Conservation (phyloP, 148 eudicot species). For the Rhododendron kiyosumense region DNA sequence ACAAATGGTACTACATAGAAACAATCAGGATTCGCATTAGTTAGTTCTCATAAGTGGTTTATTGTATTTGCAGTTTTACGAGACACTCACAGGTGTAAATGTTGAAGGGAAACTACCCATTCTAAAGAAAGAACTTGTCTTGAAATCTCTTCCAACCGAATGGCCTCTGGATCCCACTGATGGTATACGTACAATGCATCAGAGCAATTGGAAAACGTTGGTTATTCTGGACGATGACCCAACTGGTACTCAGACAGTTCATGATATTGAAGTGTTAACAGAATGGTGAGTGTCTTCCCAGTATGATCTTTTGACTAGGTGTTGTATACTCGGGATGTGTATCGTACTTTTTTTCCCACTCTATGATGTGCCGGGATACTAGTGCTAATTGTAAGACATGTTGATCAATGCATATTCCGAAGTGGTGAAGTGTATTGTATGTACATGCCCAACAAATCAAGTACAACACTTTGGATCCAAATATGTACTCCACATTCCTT, state of each 20-base stretch:
- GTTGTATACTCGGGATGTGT: not conserved
- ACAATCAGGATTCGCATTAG: not conserved
- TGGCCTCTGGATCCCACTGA: slow-evolving; percentile 73
- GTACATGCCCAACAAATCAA: not conserved
- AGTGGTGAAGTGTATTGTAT: not conserved
- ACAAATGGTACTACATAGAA: not conserved
- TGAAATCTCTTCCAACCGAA: slow-evolving; percentile 75
- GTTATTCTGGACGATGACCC: slow-evolving; percentile 99
- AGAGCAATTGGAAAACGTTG: slow-evolving; percentile 60
- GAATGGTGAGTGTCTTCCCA: slow-evolving; percentile 60
- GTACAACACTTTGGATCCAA: not conserved
- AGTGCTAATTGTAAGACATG: not conserved
- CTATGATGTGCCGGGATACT: not conserved
- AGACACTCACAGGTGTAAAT: slow-evolving; percentile 84
- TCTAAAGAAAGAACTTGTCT: slow-evolving; percentile 52
- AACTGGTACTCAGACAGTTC: slow-evolving; percentile 99
- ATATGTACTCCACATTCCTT: not conserved
- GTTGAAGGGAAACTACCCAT: slow-evolving; percentile 83
- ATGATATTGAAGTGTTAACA: slow-evolving; percentile 88
- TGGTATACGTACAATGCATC: slow-evolving; percentile 51
- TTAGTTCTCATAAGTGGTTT: not conserved
- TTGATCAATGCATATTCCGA: not conserved
- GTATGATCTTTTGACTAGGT: not conserved
- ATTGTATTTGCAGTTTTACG: slow-evolving; percentile 62
- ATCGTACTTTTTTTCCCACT: not conserved